A percentile compares a stretch with the other conserved stretches of the same genome.
These are phyloP conservation scores for Hyaloscypha finlandica DNA, from an alignment of 495 filamentous ascomycete species.

Conservation along the genomic window DNA sequence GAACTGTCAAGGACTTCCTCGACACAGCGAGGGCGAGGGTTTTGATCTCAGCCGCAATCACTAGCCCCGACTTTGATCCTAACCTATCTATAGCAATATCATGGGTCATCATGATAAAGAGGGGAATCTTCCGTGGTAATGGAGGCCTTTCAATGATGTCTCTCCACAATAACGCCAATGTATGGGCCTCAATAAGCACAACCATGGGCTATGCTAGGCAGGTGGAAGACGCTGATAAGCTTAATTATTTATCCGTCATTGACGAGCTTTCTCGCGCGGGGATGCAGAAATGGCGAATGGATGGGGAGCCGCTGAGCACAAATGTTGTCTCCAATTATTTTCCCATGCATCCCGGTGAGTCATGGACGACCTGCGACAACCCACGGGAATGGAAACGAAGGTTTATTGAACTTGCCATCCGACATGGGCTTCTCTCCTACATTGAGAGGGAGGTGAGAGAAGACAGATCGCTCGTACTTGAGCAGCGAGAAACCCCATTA, in stretches of 20 bases:
- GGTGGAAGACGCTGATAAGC: neutral
- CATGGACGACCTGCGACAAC: neutral
- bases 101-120: neutral
- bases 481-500: neutral
- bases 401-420: neutral
- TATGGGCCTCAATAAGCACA: neutral
- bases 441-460: neutral
- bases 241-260: neutral
- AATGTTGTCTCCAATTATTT: neutral
- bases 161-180: neutral
- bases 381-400: neutral
- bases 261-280: neutral
- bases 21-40: neutral
- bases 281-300: neutral
- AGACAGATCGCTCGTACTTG: neutral
- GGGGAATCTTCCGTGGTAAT: neutral
- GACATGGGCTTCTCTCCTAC: neutral
- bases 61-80: neutral
- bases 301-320: neutral
- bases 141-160: neutral
- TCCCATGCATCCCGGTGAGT: neutral
- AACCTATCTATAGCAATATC: neutral
- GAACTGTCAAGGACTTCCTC: conserved; percentile 11
- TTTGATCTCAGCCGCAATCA: neutral
- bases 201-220: neutral